Evolutionary conservation across 2,329 filamentous ascomycete species (phyloP), one percentile per base, ranked within the genome.

Genomic region (Fusarium duplospermum): DNA sequence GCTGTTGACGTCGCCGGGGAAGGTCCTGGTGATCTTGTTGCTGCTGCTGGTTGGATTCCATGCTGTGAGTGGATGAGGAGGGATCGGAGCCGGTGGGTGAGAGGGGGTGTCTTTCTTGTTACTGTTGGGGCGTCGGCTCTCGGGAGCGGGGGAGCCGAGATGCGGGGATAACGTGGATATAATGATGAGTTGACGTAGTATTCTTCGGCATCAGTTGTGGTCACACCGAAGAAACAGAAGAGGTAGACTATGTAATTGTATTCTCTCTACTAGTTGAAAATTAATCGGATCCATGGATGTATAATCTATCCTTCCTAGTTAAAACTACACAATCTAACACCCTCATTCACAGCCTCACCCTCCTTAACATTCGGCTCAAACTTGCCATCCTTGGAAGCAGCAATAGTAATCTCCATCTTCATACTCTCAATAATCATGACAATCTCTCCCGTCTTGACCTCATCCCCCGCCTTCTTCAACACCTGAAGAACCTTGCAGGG

Each of bases 1-100:
- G 73, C 59, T 78, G 76, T 40, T 78, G 76, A 8, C 76, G 1
- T 83, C 87, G 71, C 20, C 74, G 74, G 27, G 62, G 62, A 3
- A 64, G 70, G 10, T 61, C 52, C 7, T 36, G 63, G 1, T 16
- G 1, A 10, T 72, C 27, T 54, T 70, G 70, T 10, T 62, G 52
- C 8, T 52, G 60, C 2, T 16, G 2, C 24, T 45, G 31, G 1
- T 33, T 45, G 27, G 52, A 24, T 11, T 74, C 62, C 72, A 75
- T 75, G 57, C 24, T 64, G 35, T 60, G 29, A 56, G 60, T 59
- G 24, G 35, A 31, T 54, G 69, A 67, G 31, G 72, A 70, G 62
- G 72, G 75, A 68, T 69, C 71, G 71, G 71, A 74, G 69, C 71
- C 71, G 71, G 58, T 54, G 36, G 31, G 27, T 38, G 10, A 42